Evolutionary conservation across 78 protist genomes (phyloP).

Genomic region (Dictyostelium capitatum): DNA sequence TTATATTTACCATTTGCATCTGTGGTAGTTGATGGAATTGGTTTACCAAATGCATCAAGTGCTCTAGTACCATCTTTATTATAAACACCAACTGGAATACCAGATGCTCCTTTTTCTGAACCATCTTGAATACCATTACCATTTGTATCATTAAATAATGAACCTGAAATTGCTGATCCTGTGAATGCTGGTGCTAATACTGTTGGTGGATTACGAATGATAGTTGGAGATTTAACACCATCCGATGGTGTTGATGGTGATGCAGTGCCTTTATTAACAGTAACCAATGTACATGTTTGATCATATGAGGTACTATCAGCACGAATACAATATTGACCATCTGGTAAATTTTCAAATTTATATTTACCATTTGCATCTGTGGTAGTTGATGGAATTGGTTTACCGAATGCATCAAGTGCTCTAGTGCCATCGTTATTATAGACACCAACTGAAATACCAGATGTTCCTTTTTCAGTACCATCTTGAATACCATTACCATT

Average conservation of each 20-base stretch:
- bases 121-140: conserved; percentile 44
- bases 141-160: conserved; percentile 43
- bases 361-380: neutral
- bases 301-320: neutral
- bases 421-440: no score
- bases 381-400: neutral
- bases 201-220: neutral
- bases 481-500: neutral
- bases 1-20: conserved; percentile 17
- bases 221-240: neutral
- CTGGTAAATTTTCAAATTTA: conserved; percentile 16
- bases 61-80: no score
- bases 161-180: neutral
- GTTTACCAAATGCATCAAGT: neutral
- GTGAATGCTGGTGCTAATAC: neutral
- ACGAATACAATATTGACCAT: neutral
- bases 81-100: neutral
- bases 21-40: neutral
- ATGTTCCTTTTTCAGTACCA: neutral
- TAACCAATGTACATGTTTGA: neutral
- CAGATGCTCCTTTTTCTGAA: conserved; percentile 13
- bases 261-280: neutral
- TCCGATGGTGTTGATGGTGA: neutral
- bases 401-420: neutral
- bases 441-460: neutral